Conservation (phyloP, 768 basidiomycete genomes). For the Phylloporus rhodoxanthus region DNA sequence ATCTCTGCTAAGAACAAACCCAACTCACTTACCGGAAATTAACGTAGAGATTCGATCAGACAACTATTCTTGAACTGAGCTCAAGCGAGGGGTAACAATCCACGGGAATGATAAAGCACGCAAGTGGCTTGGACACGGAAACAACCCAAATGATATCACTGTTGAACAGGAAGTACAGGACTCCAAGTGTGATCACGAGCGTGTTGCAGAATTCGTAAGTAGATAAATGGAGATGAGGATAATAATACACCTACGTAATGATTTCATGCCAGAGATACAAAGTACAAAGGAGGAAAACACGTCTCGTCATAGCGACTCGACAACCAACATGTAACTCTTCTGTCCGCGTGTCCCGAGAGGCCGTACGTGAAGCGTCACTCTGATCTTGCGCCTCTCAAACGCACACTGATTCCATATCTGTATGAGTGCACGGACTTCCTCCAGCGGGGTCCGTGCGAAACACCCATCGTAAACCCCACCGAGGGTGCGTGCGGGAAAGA, state of each 20-base stretch:
- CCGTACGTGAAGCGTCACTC: constrained; percentile 13
- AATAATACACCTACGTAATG: constrained; percentile 4
- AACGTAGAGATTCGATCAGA: no score
- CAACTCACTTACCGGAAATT: no score
- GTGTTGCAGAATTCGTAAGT: constrained; percentile 1
- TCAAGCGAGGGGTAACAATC: no score
- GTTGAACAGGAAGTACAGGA: background rate
- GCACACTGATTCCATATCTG: constrained; percentile 30
- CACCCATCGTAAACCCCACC: constrained; percentile 18
- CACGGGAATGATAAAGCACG: no score
- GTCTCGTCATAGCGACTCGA: constrained; percentile 22
- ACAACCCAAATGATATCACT: no score
- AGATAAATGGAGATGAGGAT: background rate
- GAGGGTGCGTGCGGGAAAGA: constrained; percentile 11
- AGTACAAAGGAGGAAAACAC: background rate
- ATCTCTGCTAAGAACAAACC: no score
- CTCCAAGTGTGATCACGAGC: background rate
- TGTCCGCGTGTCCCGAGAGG: constrained; percentile 1
- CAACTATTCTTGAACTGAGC: no score
- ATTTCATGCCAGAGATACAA: background rate
- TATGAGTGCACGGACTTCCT: constrained; percentile 25
- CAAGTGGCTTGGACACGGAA: no score
- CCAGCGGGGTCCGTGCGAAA: constrained; percentile 14
- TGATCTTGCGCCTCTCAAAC: constrained; percentile 28
- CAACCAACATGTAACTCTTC: constrained; percentile 14